Percentiles rank a stretch among this genome's conserved stretches.
Evolutionary conservation across 805 yeast species (phyloP).

Genomic region (Kodamaea kaohsiungensis): DNA sequence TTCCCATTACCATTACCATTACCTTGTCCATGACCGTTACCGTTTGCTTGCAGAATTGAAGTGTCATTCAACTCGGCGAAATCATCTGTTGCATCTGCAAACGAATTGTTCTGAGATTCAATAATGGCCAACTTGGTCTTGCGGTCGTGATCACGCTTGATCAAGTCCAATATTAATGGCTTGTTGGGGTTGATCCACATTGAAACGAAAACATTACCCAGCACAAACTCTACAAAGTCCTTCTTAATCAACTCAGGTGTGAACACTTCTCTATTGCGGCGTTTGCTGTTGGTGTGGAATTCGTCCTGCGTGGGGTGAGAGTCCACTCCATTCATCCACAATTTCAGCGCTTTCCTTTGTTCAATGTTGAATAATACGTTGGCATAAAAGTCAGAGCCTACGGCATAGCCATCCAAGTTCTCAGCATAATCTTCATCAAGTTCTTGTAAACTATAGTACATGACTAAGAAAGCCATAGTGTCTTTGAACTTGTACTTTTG

Average conservation of each 20-base stretch:
- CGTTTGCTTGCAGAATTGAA: background rate
- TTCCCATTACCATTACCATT: background rate
- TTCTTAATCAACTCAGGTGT: conserved; percentile 1
- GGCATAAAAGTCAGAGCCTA: conserved; percentile 19
- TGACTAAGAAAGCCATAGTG: conserved; percentile 32
- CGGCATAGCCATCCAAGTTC: conserved; percentile 22
- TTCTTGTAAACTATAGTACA: conserved; percentile 25
- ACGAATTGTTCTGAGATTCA: conserved; percentile 2
- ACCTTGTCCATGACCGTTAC: background rate
- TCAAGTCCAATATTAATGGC: conserved; percentile 17
- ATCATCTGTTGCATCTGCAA: conserved; percentile 5
- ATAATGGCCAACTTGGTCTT: conserved; percentile 4
- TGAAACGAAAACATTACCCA: conserved; percentile 26
- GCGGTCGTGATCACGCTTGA: conserved; percentile 5
- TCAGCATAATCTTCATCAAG: conserved; percentile 32
- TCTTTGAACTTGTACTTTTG: conserved; percentile 25
- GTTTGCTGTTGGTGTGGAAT: background rate
- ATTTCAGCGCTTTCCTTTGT: conserved; percentile 22
- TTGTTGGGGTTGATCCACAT: conserved; percentile 34
- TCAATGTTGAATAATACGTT: conserved; percentile 25
- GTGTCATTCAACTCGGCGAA: background rate
- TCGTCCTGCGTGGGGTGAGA: conserved; percentile 13
- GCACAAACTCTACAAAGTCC: conserved; percentile 22
- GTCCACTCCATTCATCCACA: conserved; percentile 32
- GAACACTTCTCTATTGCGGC: conserved; percentile 3